Conservation (phyloP, 2,329 filamentous ascomycete genomes). For the Colletotrichum lentis region DNA sequence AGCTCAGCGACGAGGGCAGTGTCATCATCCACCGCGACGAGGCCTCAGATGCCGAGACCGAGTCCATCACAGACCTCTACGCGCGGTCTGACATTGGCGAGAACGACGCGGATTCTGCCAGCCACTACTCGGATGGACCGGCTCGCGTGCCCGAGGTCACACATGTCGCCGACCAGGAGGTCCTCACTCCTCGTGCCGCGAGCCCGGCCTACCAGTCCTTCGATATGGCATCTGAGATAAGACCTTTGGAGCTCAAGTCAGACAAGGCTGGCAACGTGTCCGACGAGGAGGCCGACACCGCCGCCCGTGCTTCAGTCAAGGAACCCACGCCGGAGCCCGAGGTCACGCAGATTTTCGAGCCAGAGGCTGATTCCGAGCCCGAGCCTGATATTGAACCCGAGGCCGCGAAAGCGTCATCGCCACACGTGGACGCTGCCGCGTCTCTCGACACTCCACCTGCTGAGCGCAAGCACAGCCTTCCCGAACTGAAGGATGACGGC, state of each 20-base stretch:
- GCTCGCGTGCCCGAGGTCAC: conserved; percentile 33
- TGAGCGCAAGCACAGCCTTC: conserved; percentile 18
- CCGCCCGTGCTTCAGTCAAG: conserved; percentile 27
- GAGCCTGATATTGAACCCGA: not conserved
- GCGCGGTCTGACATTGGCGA: conserved; percentile 61
- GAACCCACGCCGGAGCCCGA: conserved; percentile 23
- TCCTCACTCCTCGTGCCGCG: conserved; percentile 59
- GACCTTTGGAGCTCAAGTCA: conserved; percentile 34
- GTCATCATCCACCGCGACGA: conserved; percentile 75
- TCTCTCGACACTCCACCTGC: conserved; percentile 46
- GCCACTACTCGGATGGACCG: conserved; percentile 62
- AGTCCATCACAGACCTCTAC: conserved; percentile 73
- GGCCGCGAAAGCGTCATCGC: conserved; percentile 37
- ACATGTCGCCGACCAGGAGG: conserved; percentile 52
- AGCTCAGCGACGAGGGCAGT: conserved; percentile 59
- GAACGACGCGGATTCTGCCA: conserved; percentile 60
- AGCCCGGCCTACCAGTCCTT: conserved; percentile 47
- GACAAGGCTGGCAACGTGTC: conserved; percentile 39
- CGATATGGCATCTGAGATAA: conserved; percentile 31
- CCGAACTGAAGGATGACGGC: conserved; percentile 39
- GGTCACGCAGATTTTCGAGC: conserved; percentile 11
- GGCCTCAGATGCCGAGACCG: conserved; percentile 69
- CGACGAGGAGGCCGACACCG: conserved; percentile 40
- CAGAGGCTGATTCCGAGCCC: conserved; percentile 1
- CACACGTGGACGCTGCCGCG: conserved; percentile 37